Evolutionary conservation across 306 rosid genomes (phyloP).

Genomic region (Nissolia schottii): DNA sequence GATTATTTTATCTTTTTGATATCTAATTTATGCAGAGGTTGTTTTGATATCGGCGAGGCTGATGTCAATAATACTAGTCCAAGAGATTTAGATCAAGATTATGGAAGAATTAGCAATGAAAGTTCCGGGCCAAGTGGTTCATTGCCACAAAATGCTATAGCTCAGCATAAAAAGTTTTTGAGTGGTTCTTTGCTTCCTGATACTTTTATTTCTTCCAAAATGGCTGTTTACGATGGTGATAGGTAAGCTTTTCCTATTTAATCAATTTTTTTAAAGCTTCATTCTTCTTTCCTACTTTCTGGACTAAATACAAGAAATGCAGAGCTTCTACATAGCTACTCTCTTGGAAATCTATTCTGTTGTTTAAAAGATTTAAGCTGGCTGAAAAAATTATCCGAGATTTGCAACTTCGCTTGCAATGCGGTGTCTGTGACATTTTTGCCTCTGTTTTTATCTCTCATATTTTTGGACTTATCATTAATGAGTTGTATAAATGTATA

Average conservation of each 20-base stretch:
- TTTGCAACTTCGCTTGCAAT: not conserved
- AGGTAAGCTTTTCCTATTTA: conserved; percentile 40
- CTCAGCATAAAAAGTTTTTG: conserved; percentile 44
- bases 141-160: conserved; percentile 33
- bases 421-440: not conserved
- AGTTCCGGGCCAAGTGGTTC: conserved; percentile 46
- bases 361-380: conserved; percentile 9
- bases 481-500: not conserved
- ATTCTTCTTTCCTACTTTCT: not conserved
- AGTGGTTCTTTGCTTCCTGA: conserved; percentile 60
- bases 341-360: not conserved
- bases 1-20: not conserved
- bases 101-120: conserved; percentile 54
- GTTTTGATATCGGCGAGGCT: conserved; percentile 64
- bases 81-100: conserved; percentile 40
- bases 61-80: conserved; percentile 56
- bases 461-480: not conserved
- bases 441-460: not conserved
- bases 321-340: not conserved
- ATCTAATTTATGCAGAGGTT: conserved; percentile 57
- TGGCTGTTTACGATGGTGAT: conserved; percentile 49
- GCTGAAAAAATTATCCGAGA: not conserved
- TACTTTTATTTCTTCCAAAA: conserved; percentile 43
- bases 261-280: not conserved
- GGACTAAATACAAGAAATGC: not conserved